phyloP scores from a whole-genome alignment of 192 early-diverging fungal species.

The Coemansia sp. region DNA sequence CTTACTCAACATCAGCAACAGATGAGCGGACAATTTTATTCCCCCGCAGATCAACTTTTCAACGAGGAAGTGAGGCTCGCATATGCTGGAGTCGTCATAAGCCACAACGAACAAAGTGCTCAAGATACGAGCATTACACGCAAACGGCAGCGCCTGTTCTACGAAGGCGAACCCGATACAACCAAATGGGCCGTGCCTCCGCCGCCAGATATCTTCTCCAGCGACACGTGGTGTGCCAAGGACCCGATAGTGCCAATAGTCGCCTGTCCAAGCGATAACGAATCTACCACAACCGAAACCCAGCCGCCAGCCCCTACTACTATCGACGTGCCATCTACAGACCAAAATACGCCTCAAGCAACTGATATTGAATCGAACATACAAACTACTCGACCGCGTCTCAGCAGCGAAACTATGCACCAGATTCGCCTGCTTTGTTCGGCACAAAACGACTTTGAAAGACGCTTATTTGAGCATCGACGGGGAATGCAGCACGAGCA shows the following conservation, averaged over 20 bases:
- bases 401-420: conserved; percentile 16
- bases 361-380: neutral
- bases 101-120: neutral
- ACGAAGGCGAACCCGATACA: conserved; percentile 50
- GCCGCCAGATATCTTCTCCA: conserved; percentile 31
- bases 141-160: conserved; percentile 32
- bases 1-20: neutral
- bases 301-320: neutral
- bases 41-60: conserved; percentile 37
- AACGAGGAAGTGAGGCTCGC: conserved; percentile 20
- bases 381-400: neutral
- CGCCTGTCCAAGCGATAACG: neutral
- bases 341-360: neutral
- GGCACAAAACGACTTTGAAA: conserved; percentile 49
- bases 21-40: conserved; percentile 19
- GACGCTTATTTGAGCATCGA: conserved; percentile 41
- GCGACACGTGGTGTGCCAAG: neutral
- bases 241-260: neutral
- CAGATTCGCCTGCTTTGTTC: conserved; percentile 21
- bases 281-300: neutral
- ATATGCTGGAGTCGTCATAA: neutral
- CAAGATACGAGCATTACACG: neutral
- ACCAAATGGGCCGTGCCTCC: conserved; percentile 45
- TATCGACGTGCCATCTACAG: neutral
- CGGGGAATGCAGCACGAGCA: conserved; percentile 35